Conservation (phyloP, 2,329 filamentous ascomycete genomes). For the Talaromyces atroroseus region DNA sequence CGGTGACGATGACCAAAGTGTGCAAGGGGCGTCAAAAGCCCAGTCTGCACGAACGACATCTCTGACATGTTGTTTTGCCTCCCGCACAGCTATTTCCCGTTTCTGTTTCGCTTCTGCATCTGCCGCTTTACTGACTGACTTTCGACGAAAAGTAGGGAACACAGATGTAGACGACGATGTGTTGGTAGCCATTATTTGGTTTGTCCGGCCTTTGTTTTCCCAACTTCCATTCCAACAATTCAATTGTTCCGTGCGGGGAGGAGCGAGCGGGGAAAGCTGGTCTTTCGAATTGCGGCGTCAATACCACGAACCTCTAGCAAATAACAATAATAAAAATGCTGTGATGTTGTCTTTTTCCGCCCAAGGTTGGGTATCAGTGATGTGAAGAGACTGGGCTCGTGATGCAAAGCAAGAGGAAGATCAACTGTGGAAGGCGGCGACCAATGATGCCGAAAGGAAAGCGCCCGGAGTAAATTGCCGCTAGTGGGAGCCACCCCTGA, state of each 20-base stretch:
- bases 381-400: neutral
- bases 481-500: neutral
- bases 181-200: constrained; percentile 5
- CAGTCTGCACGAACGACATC: constrained; percentile 40
- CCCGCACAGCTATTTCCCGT: constrained; percentile 36
- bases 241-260: neutral
- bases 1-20: constrained; percentile 18
- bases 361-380: neutral
- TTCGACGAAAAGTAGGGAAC: constrained; percentile 19
- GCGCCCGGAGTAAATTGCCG: constrained; percentile 9
- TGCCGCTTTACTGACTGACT: constrained; percentile 17
- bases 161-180: constrained; percentile 12
- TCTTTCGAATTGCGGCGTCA: neutral
- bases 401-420: neutral
- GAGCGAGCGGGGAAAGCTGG: neutral
- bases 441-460: neutral
- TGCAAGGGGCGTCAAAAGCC: constrained; percentile 26
- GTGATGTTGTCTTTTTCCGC: neutral
- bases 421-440: neutral
- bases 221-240: neutral
- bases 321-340: neutral
- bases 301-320: neutral
- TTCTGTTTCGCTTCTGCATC: constrained; percentile 20
- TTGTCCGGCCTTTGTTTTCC: neutral
- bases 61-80: constrained; percentile 37